Conservation (phyloP, 306 rosid genomes). For the Styphnolobium japonicum region DNA sequence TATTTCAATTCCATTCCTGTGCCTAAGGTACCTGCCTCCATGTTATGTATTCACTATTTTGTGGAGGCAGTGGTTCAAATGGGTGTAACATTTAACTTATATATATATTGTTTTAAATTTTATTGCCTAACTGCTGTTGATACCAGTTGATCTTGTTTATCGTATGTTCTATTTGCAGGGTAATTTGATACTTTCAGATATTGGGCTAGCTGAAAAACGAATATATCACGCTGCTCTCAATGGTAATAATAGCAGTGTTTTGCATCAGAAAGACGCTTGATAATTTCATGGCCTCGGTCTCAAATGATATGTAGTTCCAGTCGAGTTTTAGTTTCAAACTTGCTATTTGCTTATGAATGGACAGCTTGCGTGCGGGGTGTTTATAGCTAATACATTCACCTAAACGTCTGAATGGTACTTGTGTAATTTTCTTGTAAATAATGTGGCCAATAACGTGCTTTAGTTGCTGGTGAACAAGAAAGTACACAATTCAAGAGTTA, state of each 20-base stretch:
- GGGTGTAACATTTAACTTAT: background rate
- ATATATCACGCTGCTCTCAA: constrained; percentile 90
- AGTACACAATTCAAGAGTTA: constrained; percentile 4
- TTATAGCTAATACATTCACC: constrained; percentile 24
- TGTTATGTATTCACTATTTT: background rate
- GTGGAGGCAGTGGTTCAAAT: background rate
- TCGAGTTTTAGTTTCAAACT: constrained; percentile 48
- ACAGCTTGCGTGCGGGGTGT: constrained; percentile 41
- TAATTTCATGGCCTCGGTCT: constrained; percentile 71
- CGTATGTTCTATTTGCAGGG: constrained; percentile 60
- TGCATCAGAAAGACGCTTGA: constrained; percentile 99
- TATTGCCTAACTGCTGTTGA: background rate
- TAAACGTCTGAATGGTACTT: constrained; percentile 31
- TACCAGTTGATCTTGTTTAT: constrained; percentile 17
- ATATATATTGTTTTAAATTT: background rate
- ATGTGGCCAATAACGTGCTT: constrained; percentile 23
- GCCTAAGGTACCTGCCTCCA: background rate
- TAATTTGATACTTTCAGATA: constrained; percentile 66
- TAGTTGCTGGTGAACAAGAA: constrained; percentile 32
- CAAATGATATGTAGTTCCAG: constrained; percentile 59
- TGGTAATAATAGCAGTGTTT: constrained; percentile 96
- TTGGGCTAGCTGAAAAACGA: constrained; percentile 95
- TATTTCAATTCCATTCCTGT: background rate
- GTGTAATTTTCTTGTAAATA: constrained; percentile 45
- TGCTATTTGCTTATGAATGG: constrained; percentile 46